Evolutionary conservation across 1,139 yeast genomes (phyloP), one percentile per base, ranked within the genome.

Genomic region (Petasospora fabianii): DNA sequence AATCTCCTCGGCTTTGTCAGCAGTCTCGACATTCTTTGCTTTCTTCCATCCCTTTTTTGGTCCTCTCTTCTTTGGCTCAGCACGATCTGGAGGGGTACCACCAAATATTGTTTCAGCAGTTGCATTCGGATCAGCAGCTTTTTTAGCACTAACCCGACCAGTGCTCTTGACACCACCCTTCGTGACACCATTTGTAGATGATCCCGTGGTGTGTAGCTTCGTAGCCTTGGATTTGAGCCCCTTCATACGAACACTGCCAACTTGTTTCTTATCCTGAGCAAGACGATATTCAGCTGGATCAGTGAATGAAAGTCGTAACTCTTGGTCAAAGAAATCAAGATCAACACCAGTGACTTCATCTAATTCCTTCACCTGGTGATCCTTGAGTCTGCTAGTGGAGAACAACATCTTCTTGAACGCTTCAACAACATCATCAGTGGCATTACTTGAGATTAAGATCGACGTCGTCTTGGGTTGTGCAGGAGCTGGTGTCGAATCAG

Each of bases 301-400:
- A n/a, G 36, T 42, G 38, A 48, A 49, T 7, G 38, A 43, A 5
- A 41, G 48, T 15, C 52, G 43, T 7, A 51, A 34, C 26, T 50
- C 52, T 24, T 43, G 43, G 28, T 52, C 56, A 35, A 46, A 54
- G 41, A 53, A 54, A 11, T 50, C 56, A 29, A 54, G 38, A 15
- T 51, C 54, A 4, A 45, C 32, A 27, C 34, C 43, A 16, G 37
- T 38, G 10, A 52, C 37, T 24, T 50, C 53, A 26, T 48, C 45
- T 6, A 44, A 27, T 22, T 42, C 36, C 17, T 21, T 39, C 3
- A 14, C 13, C 16, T 16, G 34, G 15, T 24, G 27, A 2, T 10
- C 27, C 12, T 31, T 33, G n/a, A 30, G 11, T 9, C 38, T 36
- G 9, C 32, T 35, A 16, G 33, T 32, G n/a, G 40, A 26, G 6